A percentile compares a stretch with the other conserved stretches of the same genome.
phyloP scores from a whole-genome alignment of 306 rosid species.

The Lathyrus aphaca region DNA sequence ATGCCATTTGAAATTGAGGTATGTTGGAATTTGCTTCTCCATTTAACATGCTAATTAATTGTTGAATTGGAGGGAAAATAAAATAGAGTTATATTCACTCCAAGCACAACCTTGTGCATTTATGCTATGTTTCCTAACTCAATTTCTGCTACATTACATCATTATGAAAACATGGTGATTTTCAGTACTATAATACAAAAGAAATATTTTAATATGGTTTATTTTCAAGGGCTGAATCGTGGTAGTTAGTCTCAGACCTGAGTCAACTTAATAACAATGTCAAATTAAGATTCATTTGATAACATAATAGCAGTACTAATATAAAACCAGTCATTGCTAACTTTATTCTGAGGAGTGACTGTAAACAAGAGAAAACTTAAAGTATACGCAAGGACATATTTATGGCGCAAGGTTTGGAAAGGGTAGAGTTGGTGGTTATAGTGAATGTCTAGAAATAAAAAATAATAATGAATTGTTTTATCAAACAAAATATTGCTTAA shows the following conservation, averaged over 20 bases:
- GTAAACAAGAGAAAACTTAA: conserved; percentile 12
- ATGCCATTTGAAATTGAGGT: conserved; percentile 99
- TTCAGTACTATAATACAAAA: background rate
- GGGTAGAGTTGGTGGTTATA: conserved; percentile 15
- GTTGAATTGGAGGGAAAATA: conserved; percentile 8
- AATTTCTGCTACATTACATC: conserved; percentile 4
- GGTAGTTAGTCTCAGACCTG: conserved; percentile 5
- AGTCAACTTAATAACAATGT: conserved; percentile 5
- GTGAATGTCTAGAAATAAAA: conserved; percentile 4
- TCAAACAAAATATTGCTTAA: conserved; percentile 15
- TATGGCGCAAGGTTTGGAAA: conserved; percentile 8
- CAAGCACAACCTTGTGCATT: conserved; percentile 15
- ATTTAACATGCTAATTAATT: conserved; percentile 26
- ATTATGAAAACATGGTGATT: conserved; percentile 9
- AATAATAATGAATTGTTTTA: background rate
- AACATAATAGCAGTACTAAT: conserved; percentile 8
- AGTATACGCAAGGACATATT: background rate
- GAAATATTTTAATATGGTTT: background rate
- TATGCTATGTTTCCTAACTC: conserved; percentile 16
- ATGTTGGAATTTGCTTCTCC: conserved; percentile 40
- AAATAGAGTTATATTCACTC: conserved; percentile 23
- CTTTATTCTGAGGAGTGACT: conserved; percentile 4
- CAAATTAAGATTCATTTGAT: conserved; percentile 19
- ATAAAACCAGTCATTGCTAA: conserved; percentile 4
- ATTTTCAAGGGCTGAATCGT: conserved; percentile 22